Conservation (phyloP, 805 yeast species). For the Sugiyamaella qingdaonensis region DNA sequence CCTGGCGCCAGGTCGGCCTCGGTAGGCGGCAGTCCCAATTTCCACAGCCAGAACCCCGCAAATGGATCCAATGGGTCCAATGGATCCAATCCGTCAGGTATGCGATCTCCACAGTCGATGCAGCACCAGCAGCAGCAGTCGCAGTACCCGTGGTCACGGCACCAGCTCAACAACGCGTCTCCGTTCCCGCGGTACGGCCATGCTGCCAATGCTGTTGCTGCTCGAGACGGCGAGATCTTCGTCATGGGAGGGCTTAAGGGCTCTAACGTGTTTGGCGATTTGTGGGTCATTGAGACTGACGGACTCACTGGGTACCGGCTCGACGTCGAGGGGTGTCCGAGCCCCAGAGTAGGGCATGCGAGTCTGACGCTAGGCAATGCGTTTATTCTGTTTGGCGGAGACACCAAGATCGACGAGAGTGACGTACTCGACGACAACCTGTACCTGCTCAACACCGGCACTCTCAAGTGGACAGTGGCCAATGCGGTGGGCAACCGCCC, state of each 20-base stretch:
- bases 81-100: background rate
- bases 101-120: background rate
- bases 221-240: slow-evolving; percentile 76
- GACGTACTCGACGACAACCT: slow-evolving; percentile 85
- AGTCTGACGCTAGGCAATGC: slow-evolving; percentile 91
- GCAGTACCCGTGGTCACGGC: slow-evolving; percentile 34
- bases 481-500: slow-evolving; percentile 74
- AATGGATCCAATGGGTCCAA: slow-evolving; percentile 15
- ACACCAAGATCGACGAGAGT: slow-evolving; percentile 64
- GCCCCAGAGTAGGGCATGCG: slow-evolving; percentile 96
- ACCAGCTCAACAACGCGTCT: slow-evolving; percentile 40
- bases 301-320: slow-evolving; percentile 49
- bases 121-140: slow-evolving; percentile 9
- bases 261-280: slow-evolving; percentile 88
- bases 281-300: slow-evolving; percentile 77
- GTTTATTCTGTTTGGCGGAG: slow-evolving; percentile 93
- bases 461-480: slow-evolving; percentile 76
- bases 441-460: slow-evolving; percentile 77
- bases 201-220: slow-evolving; percentile 70
- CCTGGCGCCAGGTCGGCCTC: background rate
- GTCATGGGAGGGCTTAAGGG: slow-evolving; percentile 95
- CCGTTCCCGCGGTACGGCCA: slow-evolving; percentile 97
- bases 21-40: background rate
- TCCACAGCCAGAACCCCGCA: slow-evolving; percentile 4
- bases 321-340: slow-evolving; percentile 76